Evolutionary conservation across 805 yeast genomes (phyloP), one percentile per base, ranked within the genome.

Genomic region (Isabelozyma pseudorhagii): DNA sequence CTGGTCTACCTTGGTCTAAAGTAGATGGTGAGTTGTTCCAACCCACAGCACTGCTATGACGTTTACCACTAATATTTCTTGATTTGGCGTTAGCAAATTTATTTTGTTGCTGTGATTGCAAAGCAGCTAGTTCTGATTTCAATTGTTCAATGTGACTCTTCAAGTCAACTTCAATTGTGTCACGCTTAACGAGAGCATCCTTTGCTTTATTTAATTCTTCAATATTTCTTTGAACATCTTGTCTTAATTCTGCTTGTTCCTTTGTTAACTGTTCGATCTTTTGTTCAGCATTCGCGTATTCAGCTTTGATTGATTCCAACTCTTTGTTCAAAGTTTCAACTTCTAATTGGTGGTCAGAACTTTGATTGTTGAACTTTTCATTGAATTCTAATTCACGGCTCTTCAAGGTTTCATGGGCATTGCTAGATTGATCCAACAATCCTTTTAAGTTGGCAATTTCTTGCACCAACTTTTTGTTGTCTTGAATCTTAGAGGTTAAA

Each of bases 401-500:
- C 59, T 81, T 79, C 54, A 85, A 69, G 4, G 72, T 64, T 51
- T 80, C 83, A 54, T 83, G 84, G 2, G 81, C 75, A 40, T 66
- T 67, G 41, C 77, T 71, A 6, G 84, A 77, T 53, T 80, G 85
- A 31, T 78, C 81, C 50, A 89, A 74, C 49, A 69, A 64, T 40
- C 48, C 61, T 55, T 67, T 74, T 55, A 74, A 66, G 49, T 60
- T 63, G 13, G 80, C 78, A 45, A 92, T 80, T 60, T 87, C 87
- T 13, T 71, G 69, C 51, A 81, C 77, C 62, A 93, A 76, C 52
- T 78, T 80, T 72, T 85, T 86, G 68, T 92, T 92, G 58, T 90
- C 97, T 56, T 83, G 88, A 25, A 87, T 85, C 66, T 89, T 88
- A 38, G 83, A 71, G 0, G 96, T 82, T 52, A 93, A 76, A 10